Evolutionary conservation across 2,329 filamentous ascomycete species (phyloP).

Genomic region (Penicillium sp.): DNA sequence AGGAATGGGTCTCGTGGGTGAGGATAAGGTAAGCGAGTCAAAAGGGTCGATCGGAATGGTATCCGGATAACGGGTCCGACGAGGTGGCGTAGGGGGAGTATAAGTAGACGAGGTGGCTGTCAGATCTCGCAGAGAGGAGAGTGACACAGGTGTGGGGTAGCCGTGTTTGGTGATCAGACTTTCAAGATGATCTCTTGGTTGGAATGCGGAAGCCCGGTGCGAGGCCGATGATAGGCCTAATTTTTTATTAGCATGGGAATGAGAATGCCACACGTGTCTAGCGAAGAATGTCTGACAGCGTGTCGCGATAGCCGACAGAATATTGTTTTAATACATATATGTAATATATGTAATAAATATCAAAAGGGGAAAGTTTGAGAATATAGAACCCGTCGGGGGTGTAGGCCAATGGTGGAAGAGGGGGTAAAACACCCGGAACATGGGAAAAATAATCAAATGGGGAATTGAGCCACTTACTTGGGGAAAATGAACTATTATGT

Average conservation of each 20-base stretch:
- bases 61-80: slow-evolving; percentile 20
- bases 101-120: slow-evolving; percentile 40
- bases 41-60: slow-evolving; percentile 24
- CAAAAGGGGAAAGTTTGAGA: slow-evolving; percentile 12
- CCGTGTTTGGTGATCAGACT: slow-evolving; percentile 41
- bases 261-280: slow-evolving; percentile 35
- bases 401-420: slow-evolving; percentile 11
- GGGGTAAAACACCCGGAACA: background rate
- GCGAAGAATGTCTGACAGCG: slow-evolving; percentile 11
- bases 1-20: slow-evolving; percentile 37
- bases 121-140: slow-evolving; percentile 41
- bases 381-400: background rate
- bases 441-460: background rate
- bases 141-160: slow-evolving; percentile 40
- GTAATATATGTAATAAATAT: background rate
- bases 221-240: slow-evolving; percentile 26
- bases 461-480: slow-evolving; percentile 15
- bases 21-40: slow-evolving; percentile 32
- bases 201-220: slow-evolving; percentile 22
- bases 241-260: slow-evolving; percentile 30
- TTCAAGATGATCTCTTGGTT: slow-evolving; percentile 38
- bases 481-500: slow-evolving; percentile 27
- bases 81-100: slow-evolving; percentile 33
- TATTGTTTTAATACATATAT: background rate
- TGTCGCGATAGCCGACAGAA: slow-evolving; percentile 12